These are phyloP conservation scores for Microbotryomycetes sp. DNA, from an alignment of 1,284 basidiomycete genomes.

Conservation along the genomic window DNA sequence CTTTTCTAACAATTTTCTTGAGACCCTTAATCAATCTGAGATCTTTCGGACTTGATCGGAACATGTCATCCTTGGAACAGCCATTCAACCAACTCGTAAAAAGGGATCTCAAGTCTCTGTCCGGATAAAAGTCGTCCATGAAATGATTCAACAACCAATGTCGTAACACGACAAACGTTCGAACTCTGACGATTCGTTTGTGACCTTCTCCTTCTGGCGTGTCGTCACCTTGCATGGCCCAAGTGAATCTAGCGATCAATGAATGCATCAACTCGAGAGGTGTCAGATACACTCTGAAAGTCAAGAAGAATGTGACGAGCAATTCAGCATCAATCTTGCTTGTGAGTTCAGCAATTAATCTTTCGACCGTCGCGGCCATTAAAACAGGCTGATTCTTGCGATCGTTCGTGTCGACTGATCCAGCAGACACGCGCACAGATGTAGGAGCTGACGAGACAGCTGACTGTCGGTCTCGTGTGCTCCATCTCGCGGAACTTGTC, in stretches of 20 bases:
- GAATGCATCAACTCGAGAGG: constrained; percentile 68
- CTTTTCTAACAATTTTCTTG: constrained; percentile 70
- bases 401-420: background rate
- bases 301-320: constrained; percentile 71
- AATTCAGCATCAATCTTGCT: constrained; percentile 76
- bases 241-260: constrained; percentile 75
- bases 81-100: constrained; percentile 72
- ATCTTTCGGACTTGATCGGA: constrained; percentile 58
- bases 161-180: constrained; percentile 76
- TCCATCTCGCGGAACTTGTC: background rate
- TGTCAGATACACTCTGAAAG: constrained; percentile 71
- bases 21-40: constrained; percentile 70
- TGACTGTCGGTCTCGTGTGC: background rate
- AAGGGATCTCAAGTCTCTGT: constrained; percentile 61
- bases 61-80: constrained; percentile 59
- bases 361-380: constrained; percentile 77
- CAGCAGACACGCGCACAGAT: constrained; percentile 22
- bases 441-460: constrained; percentile 14
- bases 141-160: constrained; percentile 85
- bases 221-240: constrained; percentile 52
- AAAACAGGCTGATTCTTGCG: constrained; percentile 43
- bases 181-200: constrained; percentile 66
- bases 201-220: constrained; percentile 48
- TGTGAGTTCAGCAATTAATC: constrained; percentile 81
- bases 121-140: constrained; percentile 73